phyloP scores from a whole-genome alignment of 345 rosid species.

The Dimocarpus longan region DNA sequence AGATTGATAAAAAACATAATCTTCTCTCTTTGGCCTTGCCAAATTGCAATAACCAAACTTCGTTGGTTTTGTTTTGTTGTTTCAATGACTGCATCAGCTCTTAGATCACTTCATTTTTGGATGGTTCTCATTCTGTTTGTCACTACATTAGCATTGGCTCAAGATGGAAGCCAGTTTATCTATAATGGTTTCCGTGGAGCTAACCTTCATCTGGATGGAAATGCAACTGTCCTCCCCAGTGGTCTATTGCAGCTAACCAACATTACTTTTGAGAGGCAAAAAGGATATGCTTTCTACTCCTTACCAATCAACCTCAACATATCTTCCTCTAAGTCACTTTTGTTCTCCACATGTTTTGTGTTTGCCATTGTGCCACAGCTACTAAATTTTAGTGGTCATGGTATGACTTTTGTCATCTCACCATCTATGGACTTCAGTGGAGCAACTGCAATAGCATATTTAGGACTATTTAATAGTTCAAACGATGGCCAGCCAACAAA shows the following conservation, averaged over 20 bases:
- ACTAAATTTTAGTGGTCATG: slow-evolving; percentile 10
- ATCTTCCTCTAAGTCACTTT: background rate
- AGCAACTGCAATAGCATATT: slow-evolving; percentile 7
- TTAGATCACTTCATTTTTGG: slow-evolving; percentile 21
- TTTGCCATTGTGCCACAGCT: slow-evolving; percentile 30
- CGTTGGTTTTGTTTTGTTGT: background rate
- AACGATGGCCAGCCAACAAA: slow-evolving; percentile 40
- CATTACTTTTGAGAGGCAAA: slow-evolving; percentile 32
- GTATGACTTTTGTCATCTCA: slow-evolving; percentile 26
- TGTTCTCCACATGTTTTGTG: slow-evolving; percentile 26
- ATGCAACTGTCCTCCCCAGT: slow-evolving; percentile 38
- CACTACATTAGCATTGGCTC: slow-evolving; percentile 16
- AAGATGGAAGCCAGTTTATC: background rate
- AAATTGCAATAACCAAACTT: too few species aligned
- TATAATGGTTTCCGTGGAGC: slow-evolving; percentile 8
- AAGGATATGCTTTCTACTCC: background rate
- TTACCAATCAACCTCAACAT: slow-evolving; percentile 5
- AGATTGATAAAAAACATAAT: too few species aligned
- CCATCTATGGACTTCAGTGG: slow-evolving; percentile 17
- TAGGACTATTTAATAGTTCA: slow-evolving; percentile 44
- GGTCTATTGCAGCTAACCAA: slow-evolving; percentile 69
- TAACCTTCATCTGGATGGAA: background rate
- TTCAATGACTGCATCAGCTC: slow-evolving; percentile 35
- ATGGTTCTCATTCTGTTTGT: slow-evolving; percentile 5
- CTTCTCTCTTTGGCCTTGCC: too few species aligned